Conservation (phyloP, 108 stramenopile species). For the Skeletonema grethae region DNA sequence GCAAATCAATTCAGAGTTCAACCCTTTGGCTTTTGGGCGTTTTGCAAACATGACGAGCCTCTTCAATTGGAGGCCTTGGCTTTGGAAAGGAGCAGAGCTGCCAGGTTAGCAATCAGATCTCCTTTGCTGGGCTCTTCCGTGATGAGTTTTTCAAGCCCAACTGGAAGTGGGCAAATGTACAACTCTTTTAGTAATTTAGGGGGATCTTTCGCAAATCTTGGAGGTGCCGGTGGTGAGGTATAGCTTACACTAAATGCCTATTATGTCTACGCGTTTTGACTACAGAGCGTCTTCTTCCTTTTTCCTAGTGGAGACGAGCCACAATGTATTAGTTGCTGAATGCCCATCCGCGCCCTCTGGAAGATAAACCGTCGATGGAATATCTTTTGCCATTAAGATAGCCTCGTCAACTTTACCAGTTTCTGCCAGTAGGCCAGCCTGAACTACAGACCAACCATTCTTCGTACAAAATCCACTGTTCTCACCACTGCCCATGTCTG, state of each 20-base stretch:
- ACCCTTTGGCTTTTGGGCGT: conserved; percentile 80
- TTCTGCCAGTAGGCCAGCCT: conserved; percentile 72
- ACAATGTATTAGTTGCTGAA: conserved; percentile 74
- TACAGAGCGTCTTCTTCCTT: not conserved
- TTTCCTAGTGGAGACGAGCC: conserved; percentile 75
- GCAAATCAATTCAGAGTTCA: conserved; percentile 59
- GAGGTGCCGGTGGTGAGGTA: not conserved
- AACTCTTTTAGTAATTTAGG: conserved; percentile 39
- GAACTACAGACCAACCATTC: conserved; percentile 73
- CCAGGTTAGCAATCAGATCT: conserved; percentile 19
- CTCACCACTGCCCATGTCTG: conserved; percentile 19
- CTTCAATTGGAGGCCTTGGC: conserved; percentile 41
- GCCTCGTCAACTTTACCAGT: conserved; percentile 74
- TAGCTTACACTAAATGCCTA: not conserved
- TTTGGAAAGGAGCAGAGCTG: conserved; percentile 35
- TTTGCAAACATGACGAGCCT: conserved; percentile 54
- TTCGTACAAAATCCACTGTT: conserved; percentile 55
- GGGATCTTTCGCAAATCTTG: not conserved
- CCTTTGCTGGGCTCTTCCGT: conserved; percentile 35
- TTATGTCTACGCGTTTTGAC: not conserved
- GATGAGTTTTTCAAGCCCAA: conserved; percentile 31
- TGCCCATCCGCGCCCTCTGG: conserved; percentile 81
- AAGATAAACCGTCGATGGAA: conserved; percentile 58
- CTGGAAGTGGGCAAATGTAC: conserved; percentile 20
- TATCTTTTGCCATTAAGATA: conserved; percentile 41